phyloP scores from a whole-genome alignment of 768 basidiomycete genomes.

The Leccinum obscurum region DNA sequence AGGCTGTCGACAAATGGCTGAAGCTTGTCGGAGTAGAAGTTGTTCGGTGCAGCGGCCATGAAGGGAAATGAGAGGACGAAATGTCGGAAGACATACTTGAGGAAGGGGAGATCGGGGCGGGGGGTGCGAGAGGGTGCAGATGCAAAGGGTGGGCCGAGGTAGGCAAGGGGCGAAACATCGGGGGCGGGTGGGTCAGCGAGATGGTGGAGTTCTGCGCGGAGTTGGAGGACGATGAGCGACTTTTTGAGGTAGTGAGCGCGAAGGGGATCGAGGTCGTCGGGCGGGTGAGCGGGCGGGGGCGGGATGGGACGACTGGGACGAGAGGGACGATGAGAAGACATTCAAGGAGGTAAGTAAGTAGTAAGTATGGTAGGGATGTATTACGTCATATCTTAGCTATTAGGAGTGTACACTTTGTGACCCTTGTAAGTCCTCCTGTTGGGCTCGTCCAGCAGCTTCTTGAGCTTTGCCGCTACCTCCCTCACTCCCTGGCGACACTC shows the following conservation, averaged over 20 bases:
- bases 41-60: constrained; percentile 81
- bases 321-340: background rate
- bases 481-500: constrained; percentile 63
- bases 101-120: constrained; percentile 76
- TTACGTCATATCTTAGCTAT: constrained; percentile 23
- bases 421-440: constrained; percentile 33
- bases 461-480: constrained; percentile 60
- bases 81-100: constrained; percentile 88
- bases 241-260: constrained; percentile 99
- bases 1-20: constrained; percentile 91
- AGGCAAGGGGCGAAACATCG: constrained; percentile 58
- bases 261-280: constrained; percentile 64
- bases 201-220: constrained; percentile 72
- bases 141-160: constrained; percentile 86
- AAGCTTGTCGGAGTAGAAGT: constrained; percentile 93
- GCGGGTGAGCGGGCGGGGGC: constrained; percentile 8
- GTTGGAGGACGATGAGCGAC: constrained; percentile 84
- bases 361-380: background rate
- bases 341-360: background rate
- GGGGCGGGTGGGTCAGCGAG: constrained; percentile 57
- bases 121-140: constrained; percentile 61
- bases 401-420: constrained; percentile 34
- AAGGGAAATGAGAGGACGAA: constrained; percentile 96
- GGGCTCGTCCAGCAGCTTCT: constrained; percentile 42
- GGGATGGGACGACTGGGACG: constrained; percentile 10